Base-by-base conservation (phyloP, 2,329 filamentous ascomycete species). In the Achaetomium macrosporum region DNA sequence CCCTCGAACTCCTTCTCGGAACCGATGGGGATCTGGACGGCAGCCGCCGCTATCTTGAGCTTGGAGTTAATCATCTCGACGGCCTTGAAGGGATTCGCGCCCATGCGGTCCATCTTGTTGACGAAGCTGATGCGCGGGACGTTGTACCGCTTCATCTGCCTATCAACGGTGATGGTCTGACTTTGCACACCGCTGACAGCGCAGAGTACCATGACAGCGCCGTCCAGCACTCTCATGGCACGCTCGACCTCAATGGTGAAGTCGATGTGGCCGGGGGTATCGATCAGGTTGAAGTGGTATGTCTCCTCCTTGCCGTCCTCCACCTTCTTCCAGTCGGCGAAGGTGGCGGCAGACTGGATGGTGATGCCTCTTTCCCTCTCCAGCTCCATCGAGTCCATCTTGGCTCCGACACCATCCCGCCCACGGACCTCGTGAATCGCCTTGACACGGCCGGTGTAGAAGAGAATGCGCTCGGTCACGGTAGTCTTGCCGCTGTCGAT, bases 61-160 rank as follows among this genome's bases (percentile, higher is more conserved):
- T 99, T 99, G 64, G 85, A 82, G 75, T 96, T 96, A 77, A 99
- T 97, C 73, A 96, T 91, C 39, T 99, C 92, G 53, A 99, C 84
- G 9, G 90, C 91, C 73, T 95, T 96, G 83, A 91, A 99, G 9
- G 93, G 93, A 68, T 99, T 97, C 59, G 93, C 89, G 55, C 93
- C 93, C 87, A 96, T 96, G 60, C 93, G 87, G 68, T 99, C 93
- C 92, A 99, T 97, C 79, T 99, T 99, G 77, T 99, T 99, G 69
- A 99, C 84, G 66, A 99, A 99, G 50, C 88, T 95, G 69, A 99
- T 85, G 63, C 93, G 82, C 56, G 93, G 93, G 58, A 99, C 85
- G 67, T 97, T 92, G 78, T 99, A 99, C 62, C 93, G 85, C 76
- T 90, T 89, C 93, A 99, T 99, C 76, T 99, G 93, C 63, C 93